A percentile compares a stretch with the other conserved stretches of the same genome.
Evolutionary conservation across 1,139 yeast genomes (phyloP).

Genomic region (Sugiyamaella pinicola): DNA sequence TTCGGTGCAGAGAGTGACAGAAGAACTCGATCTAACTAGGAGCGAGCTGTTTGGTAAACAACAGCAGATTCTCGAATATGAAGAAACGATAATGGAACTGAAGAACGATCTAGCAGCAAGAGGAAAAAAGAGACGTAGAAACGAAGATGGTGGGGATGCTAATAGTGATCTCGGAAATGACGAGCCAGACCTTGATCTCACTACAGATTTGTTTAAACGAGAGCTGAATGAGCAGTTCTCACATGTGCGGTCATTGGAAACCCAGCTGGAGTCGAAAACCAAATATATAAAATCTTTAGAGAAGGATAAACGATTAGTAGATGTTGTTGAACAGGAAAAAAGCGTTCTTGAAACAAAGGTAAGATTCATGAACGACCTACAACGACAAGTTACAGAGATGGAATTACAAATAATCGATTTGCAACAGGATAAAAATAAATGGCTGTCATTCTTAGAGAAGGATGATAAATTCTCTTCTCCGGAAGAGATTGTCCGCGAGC

Average conservation of each 20-base stretch:
- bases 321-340: constrained; percentile 57
- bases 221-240: constrained; percentile 60
- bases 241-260: constrained; percentile 59
- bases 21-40: constrained; percentile 25
- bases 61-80: constrained; percentile 45
- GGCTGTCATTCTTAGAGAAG: constrained; percentile 40
- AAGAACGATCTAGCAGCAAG: constrained; percentile 11
- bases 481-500: constrained; percentile 40
- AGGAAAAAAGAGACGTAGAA: constrained; percentile 15
- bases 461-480: constrained; percentile 39
- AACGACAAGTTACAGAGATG: constrained; percentile 52
- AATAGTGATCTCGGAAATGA: constrained; percentile 24
- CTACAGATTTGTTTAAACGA: constrained; percentile 41
- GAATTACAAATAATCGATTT: constrained; percentile 57
- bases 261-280: constrained; percentile 52
- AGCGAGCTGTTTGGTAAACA: constrained; percentile 34
- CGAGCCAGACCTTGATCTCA: constrained; percentile 7
- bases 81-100: constrained; percentile 32
- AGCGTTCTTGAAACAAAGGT: constrained; percentile 49
- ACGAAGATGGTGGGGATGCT: constrained; percentile 23
- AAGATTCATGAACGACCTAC: constrained; percentile 47
- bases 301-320: constrained; percentile 49
- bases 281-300: constrained; percentile 50
- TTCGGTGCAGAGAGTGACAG: constrained; percentile 26
- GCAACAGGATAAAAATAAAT: constrained; percentile 48